Base-by-base conservation (phyloP, 176 grass and related monocot genomes). In the Avena atlantica region DNA sequence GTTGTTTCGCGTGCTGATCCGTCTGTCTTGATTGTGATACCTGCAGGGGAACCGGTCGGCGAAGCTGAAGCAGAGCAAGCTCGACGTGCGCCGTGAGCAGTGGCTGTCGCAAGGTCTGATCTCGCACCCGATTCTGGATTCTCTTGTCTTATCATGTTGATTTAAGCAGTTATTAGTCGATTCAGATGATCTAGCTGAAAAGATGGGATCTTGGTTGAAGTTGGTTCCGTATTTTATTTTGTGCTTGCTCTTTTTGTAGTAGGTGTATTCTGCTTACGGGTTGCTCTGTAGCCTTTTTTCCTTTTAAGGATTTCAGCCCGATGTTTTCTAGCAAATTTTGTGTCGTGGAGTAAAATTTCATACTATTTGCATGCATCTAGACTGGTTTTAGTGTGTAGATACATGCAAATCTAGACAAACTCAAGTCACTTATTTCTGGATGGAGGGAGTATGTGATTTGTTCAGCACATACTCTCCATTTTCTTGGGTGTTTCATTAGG, bases 1-100 rank as follows among this genome's bases (percentile, higher is more conserved):
- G 57, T 87, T 59, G 8, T 7, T 34, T 58, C 20, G 61, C 42
- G 64, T 64, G 80, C 80, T 82, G 91, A 87, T 89, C 81, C 65
- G 87, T 83, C 34, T 34, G 10, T 37, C 37, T 57, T 20, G 49
- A 16, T 74, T 37, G 12, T 83, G 65, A n/a, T 53, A 11, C 78
- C 73, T 45, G 66, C 83, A 98, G 96, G 85, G 84, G 27, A 95
- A 95, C 79, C 61, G 96, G 64, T 88, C 93, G 61, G 96, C 96
- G 56, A 92, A 92, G 86, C 90, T 95, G 92, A 98, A 94, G 88
- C 93, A 98, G 88, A 94, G 87, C 88, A 98, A 98, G 86, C 89
- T 94, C 52, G 96, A 95, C 64, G 94, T 92, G 49, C 84, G 96
- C 59, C 93, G 96, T 42, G 96, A 89, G 86, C 96, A 98, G 90